Evolutionary conservation across 2,329 filamentous ascomycete genomes (phyloP).

Genomic region (Botrytis hyacinthi): DNA sequence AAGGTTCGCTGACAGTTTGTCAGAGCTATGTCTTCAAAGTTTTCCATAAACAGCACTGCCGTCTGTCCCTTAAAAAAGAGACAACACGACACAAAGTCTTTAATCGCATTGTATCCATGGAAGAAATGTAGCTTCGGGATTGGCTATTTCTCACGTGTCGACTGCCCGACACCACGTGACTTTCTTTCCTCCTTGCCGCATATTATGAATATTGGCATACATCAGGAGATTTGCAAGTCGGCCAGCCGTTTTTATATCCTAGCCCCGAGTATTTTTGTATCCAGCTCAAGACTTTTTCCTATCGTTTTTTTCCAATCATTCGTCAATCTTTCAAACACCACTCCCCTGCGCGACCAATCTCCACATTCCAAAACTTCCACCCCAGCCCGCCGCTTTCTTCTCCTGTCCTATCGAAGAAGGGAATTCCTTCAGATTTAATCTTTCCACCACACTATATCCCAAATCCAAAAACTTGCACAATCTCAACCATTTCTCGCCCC

Average conservation of each 20-base stretch:
- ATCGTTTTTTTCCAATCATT: neutral
- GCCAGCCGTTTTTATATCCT: too few species aligned
- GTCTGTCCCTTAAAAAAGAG: fast-evolving
- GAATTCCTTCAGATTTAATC: conserved; percentile 20
- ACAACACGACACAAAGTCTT: fast-evolving
- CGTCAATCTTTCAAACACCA: neutral
- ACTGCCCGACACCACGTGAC: neutral
- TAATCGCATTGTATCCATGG: fast-evolving
- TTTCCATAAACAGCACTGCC: too few species aligned
- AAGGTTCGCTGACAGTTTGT: neutral
- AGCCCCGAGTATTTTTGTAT: neutral
- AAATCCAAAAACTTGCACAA: conserved; percentile 18
- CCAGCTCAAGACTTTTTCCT: neutral
- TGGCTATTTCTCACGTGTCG: neutral
- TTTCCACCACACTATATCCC: conserved; percentile 20
- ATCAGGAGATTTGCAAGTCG: neutral
- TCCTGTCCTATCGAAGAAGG: neutral
- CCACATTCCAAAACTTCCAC: neutral
- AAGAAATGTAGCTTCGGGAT: neutral
- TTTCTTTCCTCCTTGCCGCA: neutral
- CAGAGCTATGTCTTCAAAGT: too few species aligned
- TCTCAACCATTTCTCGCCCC: conserved; percentile 19
- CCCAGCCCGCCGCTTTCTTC: neutral
- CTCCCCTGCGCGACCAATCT: conserved; percentile 7
- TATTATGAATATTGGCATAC: neutral